A percentile compares a stretch with the other conserved stretches of the same genome.
Evolutionary conservation across 768 basidiomycete species (phyloP).

Genomic region (Dioszegia aurantiaca): DNA sequence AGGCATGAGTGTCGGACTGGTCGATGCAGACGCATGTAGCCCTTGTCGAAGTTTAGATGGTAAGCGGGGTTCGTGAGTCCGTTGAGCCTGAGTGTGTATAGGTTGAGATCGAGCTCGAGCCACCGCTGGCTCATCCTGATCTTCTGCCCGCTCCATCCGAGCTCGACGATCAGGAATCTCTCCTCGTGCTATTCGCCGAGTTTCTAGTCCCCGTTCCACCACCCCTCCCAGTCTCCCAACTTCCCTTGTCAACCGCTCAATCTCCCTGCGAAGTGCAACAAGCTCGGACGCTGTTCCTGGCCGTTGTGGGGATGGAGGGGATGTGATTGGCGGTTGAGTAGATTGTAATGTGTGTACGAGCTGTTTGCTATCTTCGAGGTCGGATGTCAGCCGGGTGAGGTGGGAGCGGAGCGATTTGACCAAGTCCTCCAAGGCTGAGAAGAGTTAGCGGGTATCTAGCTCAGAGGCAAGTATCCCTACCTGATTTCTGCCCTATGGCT

Average conservation of each 20-base stretch:
- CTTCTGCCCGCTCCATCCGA: conserved; percentile 40
- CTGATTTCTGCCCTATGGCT: conserved; percentile 84
- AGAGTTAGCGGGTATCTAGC: background rate
- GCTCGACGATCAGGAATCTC: conserved; percentile 26
- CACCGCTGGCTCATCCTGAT: conserved; percentile 33
- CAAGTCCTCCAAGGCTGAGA: conserved; percentile 74
- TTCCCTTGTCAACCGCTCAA: conserved; percentile 77
- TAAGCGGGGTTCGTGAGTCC: conserved; percentile 66
- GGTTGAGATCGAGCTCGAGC: background rate
- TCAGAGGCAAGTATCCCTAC: conserved; percentile 53
- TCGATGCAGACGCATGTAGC: conserved; percentile 30
- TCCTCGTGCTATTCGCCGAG: conserved; percentile 63
- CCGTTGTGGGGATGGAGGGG: conserved; percentile 7
- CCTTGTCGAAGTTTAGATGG: conserved; percentile 42
- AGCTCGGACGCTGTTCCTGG: conserved; percentile 29
- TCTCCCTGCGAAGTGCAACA: conserved; percentile 69
- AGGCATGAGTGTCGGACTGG: conserved; percentile 23
- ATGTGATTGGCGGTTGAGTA: conserved; percentile 7
- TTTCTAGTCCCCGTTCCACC: conserved; percentile 80
- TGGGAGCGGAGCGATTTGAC: conserved; percentile 71
- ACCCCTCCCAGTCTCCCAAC: conserved; percentile 81
- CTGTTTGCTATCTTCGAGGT: conserved; percentile 67
- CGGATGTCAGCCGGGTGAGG: conserved; percentile 70
- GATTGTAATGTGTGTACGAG: conserved; percentile 57
- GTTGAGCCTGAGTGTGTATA: conserved; percentile 56